Evolutionary conservation across 495 filamentous ascomycete species (phyloP).

Genomic region (Penicillium crystallinum): DNA sequence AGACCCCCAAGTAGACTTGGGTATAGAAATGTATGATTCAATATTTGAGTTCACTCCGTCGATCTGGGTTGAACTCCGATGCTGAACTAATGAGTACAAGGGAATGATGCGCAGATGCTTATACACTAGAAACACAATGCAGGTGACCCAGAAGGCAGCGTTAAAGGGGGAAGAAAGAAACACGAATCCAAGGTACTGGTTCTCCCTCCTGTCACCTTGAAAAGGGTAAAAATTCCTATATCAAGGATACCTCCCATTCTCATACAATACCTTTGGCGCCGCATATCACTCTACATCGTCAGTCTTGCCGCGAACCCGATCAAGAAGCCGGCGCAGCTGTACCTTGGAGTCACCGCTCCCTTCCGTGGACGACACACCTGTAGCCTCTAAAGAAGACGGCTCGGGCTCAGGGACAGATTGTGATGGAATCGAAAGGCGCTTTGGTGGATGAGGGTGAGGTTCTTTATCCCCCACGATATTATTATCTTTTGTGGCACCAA

Average conservation of each 20-base stretch:
- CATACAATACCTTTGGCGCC: not conserved
- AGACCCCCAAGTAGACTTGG: too few species aligned
- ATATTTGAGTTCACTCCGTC: not conserved
- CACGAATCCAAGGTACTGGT: not conserved
- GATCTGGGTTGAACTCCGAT: not conserved
- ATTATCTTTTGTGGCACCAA: not conserved
- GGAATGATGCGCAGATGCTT: not conserved
- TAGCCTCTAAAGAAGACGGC: slow-evolving; percentile 20
- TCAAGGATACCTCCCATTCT: not conserved
- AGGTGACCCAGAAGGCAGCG: too few species aligned
- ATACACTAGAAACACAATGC: not conserved
- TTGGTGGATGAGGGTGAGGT: slow-evolving; percentile 11
- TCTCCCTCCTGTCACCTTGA: not conserved
- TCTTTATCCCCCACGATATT: not conserved
- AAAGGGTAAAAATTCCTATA: not conserved
- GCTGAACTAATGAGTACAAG: not conserved
- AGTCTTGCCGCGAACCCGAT: slow-evolving; percentile 16
- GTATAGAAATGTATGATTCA: not conserved
- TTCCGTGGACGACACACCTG: slow-evolving; percentile 14
- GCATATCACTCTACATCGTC: slow-evolving; percentile 2
- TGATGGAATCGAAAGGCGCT: slow-evolving; percentile 10
- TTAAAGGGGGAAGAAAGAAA: not conserved
- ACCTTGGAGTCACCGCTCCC: slow-evolving; percentile 12
- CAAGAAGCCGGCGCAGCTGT: slow-evolving; percentile 21
- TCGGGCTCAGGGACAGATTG: slow-evolving; percentile 17